phyloP scores from a whole-genome alignment of 768 basidiomycete genomes.

The Jaapia argillacea region DNA sequence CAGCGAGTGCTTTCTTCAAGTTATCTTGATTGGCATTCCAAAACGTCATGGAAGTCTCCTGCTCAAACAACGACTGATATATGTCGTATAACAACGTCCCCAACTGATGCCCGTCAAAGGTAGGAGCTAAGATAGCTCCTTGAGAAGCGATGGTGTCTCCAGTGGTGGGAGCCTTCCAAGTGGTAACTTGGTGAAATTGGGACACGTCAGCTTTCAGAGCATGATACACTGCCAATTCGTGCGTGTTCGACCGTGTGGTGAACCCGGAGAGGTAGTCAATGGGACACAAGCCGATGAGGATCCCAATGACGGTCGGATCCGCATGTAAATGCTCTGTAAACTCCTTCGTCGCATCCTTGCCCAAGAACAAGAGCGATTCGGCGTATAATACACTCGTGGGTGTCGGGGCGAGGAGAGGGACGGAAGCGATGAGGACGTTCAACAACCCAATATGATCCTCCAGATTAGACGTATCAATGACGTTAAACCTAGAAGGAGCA shows the following conservation, averaged over 20 bases:
- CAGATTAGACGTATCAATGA: conserved; percentile 15
- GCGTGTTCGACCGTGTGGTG: conserved; percentile 2
- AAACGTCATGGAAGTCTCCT: too few relatives aligned
- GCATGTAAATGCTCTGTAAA: conserved; percentile 1
- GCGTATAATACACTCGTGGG: conserved; percentile 8
- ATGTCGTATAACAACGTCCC: too few relatives aligned
- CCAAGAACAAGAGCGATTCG: conserved; percentile 8
- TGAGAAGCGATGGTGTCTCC: too few relatives aligned
- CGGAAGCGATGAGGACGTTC: conserved; percentile 11
- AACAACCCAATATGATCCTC: conserved; percentile 12
- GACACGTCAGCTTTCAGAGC: too few relatives aligned
- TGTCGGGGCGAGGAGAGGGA: conserved; percentile 8
- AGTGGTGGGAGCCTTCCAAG: not conserved
- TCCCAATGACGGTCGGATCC: conserved; percentile 1
- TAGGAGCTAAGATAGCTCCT: too few relatives aligned
- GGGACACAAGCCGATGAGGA: conserved; percentile 4
- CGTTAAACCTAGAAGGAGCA: conserved; percentile 12
- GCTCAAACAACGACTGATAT: too few relatives aligned
- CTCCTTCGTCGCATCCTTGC: not conserved
- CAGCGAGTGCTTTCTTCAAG: not conserved
- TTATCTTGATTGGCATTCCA: too few relatives aligned
- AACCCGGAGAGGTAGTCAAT: conserved; percentile 3
- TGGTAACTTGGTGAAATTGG: not conserved
- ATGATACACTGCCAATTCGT: too few relatives aligned
- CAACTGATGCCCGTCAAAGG: too few relatives aligned